Evolutionary conservation across 148 eudicot genomes (phyloP).

Genomic region (Cornus suecica): DNA sequence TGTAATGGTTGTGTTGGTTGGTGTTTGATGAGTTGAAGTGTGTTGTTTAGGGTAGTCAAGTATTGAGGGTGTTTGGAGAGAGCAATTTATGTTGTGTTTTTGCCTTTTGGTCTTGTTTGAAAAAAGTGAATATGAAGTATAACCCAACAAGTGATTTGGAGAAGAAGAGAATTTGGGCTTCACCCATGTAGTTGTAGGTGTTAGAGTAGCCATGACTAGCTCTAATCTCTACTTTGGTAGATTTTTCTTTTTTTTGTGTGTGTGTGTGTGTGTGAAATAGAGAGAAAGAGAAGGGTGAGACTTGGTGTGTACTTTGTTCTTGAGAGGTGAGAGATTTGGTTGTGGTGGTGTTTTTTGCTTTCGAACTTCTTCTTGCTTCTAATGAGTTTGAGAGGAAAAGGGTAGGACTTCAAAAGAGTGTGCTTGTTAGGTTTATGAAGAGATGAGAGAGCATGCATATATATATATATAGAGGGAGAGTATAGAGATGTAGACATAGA

Average conservation of each 20-base stretch:
- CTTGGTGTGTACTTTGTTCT: too few relatives aligned
- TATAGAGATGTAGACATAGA: background rate
- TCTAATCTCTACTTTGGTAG: too few relatives aligned
- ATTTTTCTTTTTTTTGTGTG: too few relatives aligned
- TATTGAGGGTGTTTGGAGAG: slow-evolving; percentile 22
- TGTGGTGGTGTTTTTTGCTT: too few relatives aligned
- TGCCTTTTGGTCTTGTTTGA: slow-evolving; percentile 3
- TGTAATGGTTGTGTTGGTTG: background rate
- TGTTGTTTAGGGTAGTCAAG: slow-evolving; percentile 23
- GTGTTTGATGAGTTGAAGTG: background rate
- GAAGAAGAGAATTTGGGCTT: slow-evolving; percentile 4
- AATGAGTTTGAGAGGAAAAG: too few relatives aligned
- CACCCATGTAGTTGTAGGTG: slow-evolving; percentile 14
- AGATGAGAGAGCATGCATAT: background rate
- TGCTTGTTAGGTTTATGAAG: background rate
- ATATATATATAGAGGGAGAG: slow-evolving; percentile 29
- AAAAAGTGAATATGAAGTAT: slow-evolving; percentile 15
- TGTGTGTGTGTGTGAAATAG: too few relatives aligned
- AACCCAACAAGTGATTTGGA: background rate
- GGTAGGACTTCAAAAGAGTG: background rate
- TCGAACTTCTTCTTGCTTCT: too few relatives aligned
- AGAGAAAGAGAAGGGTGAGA: too few relatives aligned
- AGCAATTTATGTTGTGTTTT: slow-evolving; percentile 13
- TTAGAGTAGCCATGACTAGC: slow-evolving; percentile 20
- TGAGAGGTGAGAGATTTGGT: too few relatives aligned